Percentiles rank a stretch among this genome's conserved stretches.
phyloP scores from a whole-genome alignment of 306 rosid genomes.

The Dryas alaskensis region DNA sequence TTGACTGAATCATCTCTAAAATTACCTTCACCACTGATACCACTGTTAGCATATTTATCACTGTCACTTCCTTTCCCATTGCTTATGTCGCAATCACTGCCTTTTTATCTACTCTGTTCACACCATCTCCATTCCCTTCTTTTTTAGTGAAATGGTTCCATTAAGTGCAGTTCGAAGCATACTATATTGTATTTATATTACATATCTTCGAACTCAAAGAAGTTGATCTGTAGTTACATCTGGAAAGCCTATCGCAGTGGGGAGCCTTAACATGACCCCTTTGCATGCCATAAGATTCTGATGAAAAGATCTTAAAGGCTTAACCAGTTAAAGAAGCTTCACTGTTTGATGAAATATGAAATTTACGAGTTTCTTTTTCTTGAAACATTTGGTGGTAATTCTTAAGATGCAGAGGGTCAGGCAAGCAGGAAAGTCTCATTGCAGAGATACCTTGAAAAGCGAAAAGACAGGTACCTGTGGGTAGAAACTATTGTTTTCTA shows the following conservation, averaged over 20 bases:
- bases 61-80: neutral
- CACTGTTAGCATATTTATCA: neutral
- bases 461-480: slow-evolving; percentile 75
- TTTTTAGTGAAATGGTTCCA: neutral
- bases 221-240: slow-evolving; percentile 1
- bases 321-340: slow-evolving; percentile 10
- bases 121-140: neutral
- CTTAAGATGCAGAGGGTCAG: slow-evolving; percentile 81
- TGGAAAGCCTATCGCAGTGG: neutral
- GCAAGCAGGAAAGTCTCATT: slow-evolving; percentile 71
- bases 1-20: neutral
- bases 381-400: slow-evolving; percentile 30
- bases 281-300: slow-evolving; percentile 1
- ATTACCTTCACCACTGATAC: neutral
- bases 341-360: neutral
- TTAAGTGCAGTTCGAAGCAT: neutral
- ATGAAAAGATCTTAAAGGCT: neutral
- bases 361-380: neutral
- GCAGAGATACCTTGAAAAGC: slow-evolving; percentile 89
- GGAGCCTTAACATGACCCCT: neutral
- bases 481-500: neutral
- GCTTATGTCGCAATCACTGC: neutral
- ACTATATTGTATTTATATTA: neutral
- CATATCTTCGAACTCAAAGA: neutral
- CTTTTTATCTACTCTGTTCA: neutral